phyloP scores from a whole-genome alignment of 495 filamentous ascomycete genomes.

The Lasiosphaeria miniovina region DNA sequence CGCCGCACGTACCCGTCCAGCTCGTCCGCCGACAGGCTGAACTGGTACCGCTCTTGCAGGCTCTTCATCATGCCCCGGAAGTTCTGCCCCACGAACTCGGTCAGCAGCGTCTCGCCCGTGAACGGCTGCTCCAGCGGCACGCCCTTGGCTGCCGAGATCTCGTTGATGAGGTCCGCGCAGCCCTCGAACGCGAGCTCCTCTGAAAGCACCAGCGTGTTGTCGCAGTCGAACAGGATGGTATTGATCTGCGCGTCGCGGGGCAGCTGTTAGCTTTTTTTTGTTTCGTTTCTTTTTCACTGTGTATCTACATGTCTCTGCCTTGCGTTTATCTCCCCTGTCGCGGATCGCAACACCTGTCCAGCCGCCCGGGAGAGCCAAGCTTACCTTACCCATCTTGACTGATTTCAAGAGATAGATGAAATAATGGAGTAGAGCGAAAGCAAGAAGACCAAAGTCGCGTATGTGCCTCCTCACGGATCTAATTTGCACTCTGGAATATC shows the following conservation, averaged over 20 bases:
- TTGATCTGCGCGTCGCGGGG: constrained; percentile 27
- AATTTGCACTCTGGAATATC: no score
- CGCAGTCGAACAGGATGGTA: constrained; percentile 85
- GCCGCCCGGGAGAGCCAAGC: background rate
- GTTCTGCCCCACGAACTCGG: constrained; percentile 92
- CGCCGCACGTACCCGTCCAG: constrained; percentile 71
- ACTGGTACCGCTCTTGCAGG: constrained; percentile 73
- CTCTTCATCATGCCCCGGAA: constrained; percentile 82
- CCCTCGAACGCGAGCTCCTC: constrained; percentile 92
- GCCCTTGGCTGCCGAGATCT: constrained; percentile 69
- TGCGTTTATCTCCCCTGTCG: no score
- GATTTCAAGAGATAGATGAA: background rate
- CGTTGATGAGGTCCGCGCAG: constrained; percentile 88
- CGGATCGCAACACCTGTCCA: no score
- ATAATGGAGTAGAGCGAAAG: no score
- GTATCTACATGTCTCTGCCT: no score
- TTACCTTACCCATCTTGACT: constrained; percentile 21
- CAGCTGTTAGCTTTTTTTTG: background rate
- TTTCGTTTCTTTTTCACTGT: no score
- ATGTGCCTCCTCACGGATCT: no score
- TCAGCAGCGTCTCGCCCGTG: constrained; percentile 73
- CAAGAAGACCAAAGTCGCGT: no score
- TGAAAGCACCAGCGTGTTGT: constrained; percentile 95
- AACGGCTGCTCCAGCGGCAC: constrained; percentile 62
- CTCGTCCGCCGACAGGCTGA: constrained; percentile 64